Evolutionary conservation across 2,329 filamentous ascomycete species (phyloP).

Genomic region (Thielaviopsis musarum): DNA sequence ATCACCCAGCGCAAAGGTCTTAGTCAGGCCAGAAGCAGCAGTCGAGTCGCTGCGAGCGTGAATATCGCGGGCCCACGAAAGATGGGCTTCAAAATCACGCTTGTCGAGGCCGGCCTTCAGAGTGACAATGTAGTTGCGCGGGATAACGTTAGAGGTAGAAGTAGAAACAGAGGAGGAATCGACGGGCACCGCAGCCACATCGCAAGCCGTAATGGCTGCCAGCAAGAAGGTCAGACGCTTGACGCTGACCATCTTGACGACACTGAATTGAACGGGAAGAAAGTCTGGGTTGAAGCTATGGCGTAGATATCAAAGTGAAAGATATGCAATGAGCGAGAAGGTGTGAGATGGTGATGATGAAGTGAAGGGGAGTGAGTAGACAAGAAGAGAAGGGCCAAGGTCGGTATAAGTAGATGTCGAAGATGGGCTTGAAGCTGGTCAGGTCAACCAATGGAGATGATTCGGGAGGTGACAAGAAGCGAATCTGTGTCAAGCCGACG

Average conservation of each 20-base stretch:
- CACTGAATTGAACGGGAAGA: no score
- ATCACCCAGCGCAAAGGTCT: slow-evolving; percentile 19
- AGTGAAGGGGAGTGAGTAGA: background rate
- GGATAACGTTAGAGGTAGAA: slow-evolving; percentile 13
- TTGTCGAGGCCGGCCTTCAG: slow-evolving; percentile 22
- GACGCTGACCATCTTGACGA: slow-evolving; percentile 13
- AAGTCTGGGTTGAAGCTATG: no score
- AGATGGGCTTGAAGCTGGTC: no score
- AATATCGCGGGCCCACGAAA: slow-evolving; percentile 19
- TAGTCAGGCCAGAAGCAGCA: slow-evolving; percentile 20
- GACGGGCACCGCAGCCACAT: slow-evolving; percentile 7
- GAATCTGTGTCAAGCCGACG: no score
- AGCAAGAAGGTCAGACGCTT: slow-evolving; percentile 13
- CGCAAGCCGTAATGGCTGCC: slow-evolving; percentile 14
- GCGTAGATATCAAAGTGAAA: no score
- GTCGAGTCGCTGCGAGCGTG: slow-evolving; percentile 20
- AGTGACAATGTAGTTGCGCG: slow-evolving; percentile 30
- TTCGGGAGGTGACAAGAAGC: no score
- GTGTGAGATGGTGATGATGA: no score
- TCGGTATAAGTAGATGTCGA: no score
- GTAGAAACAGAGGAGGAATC: no score
- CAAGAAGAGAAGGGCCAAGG: background rate
- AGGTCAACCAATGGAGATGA: no score
- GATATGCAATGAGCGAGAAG: no score
- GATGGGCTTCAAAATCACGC: slow-evolving; percentile 20